These are phyloP conservation scores for Aspergillus tanneri DNA, from an alignment of 2,329 filamentous ascomycete species.

Conservation along the genomic window DNA sequence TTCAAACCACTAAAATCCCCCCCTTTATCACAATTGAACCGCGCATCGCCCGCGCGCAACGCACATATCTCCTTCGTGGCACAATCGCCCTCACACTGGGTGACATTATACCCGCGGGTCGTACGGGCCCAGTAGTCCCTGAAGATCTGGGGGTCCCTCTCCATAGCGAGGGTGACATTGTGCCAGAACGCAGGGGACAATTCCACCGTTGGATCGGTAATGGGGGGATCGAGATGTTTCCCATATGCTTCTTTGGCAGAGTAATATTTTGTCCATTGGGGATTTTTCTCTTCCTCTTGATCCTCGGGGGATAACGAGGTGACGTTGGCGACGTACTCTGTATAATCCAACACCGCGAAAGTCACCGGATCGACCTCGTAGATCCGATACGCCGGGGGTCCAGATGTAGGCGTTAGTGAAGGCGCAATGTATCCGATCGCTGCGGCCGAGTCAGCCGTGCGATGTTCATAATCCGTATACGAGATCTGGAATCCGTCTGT, in stretches of 20 bases:
- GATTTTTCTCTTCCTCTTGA: conserved; percentile 24
- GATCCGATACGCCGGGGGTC: conserved; percentile 58
- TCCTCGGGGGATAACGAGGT: conserved; percentile 25
- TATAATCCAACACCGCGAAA: conserved; percentile 55
- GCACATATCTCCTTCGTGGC: conserved; percentile 52
- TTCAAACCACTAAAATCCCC: conserved; percentile 32
- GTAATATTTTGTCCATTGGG: conserved; percentile 58
- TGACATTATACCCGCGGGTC: conserved; percentile 47
- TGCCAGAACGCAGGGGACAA: conserved; percentile 62
- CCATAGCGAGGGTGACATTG: conserved; percentile 53
- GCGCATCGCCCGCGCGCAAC: conserved; percentile 52
- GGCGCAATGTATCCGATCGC: conserved; percentile 57
- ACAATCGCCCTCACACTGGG: conserved; percentile 47
- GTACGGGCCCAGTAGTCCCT: conserved; percentile 50
- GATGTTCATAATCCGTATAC: conserved; percentile 51
- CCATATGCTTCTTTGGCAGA: conserved; percentile 58
- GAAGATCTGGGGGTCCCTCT: conserved; percentile 47
- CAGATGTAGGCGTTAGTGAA: conserved; percentile 56
- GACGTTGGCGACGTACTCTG: conserved; percentile 57
- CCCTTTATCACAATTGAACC: conserved; percentile 51
- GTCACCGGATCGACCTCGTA: conserved; percentile 60
- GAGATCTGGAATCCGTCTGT: conserved; percentile 57
- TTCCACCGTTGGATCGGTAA: conserved; percentile 42
- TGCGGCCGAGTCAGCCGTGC: conserved; percentile 45
- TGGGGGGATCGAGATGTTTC: conserved; percentile 45